Base-by-base conservation (phyloP, 345 rosid genomes). In the Turritis glabra region DNA sequence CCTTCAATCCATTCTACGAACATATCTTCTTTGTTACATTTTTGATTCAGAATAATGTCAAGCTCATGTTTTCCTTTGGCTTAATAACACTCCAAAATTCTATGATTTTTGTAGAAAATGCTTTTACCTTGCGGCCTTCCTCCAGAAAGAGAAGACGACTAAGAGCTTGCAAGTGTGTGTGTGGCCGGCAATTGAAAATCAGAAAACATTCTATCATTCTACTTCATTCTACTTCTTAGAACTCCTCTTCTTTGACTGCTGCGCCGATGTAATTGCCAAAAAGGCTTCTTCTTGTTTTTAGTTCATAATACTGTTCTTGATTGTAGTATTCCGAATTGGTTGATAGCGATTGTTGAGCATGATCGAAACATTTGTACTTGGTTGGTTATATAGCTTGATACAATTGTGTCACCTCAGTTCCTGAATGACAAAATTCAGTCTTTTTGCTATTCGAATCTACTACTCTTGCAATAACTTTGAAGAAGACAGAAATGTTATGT, bases 61-160 rank as follows among this genome's bases (percentile, higher is more conserved):
- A 46, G 3, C 23, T 56, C 18, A 64, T 55, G 58, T 66, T 32
- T 33, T 23, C 26, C 8, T 4, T 22, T 14, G 33, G 26, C 6
- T 25, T n/a, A 7, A 7, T 52, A 65, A 74, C 35, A 74, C 35
- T 38, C 1, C 8, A 11, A 59, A 6, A n/a, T 13, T n/a, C 13
- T 38, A 47, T 67, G 60, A 3, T 2, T 38, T 77, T 26, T 80
- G 85, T 84, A 95, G 97, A 95, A 95, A 95, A 92, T 95, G 98
- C 98, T 91, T 54, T 43, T 88, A 80, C 98, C 97, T 10, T 91
- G 97, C n/a, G 96, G 98, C 44, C 83, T 94, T 33, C 95, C 98
- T 11, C 98, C 95, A 0, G 96, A 94, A 72, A 90, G 97, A 85
- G 97, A 90, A 86, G 97, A 90, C 33, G 97, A 91, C 48, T 91